Evolutionary conservation across 176 grass and related monocot species (phyloP).

Genomic region (Zoysia pacifica): DNA sequence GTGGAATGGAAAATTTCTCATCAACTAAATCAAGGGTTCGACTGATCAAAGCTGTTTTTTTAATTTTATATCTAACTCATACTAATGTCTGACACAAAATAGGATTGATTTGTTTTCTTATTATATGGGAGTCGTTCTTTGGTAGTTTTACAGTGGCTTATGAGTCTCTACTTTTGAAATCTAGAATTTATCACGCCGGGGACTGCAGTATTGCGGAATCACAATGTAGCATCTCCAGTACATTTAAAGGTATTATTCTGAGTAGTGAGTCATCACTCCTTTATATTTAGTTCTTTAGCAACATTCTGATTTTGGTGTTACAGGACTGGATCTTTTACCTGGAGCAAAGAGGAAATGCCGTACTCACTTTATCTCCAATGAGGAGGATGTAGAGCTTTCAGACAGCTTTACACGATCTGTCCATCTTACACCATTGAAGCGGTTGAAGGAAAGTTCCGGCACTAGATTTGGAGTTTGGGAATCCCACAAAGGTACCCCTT

Average conservation of each 20-base stretch:
- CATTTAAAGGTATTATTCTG: slow-evolving; percentile 67
- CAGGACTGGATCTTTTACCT: slow-evolving; percentile 80
- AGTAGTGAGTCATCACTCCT: neutral
- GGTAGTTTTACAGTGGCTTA: slow-evolving; percentile 13
- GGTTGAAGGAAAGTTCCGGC: slow-evolving; percentile 48
- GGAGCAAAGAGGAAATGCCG: slow-evolving; percentile 87
- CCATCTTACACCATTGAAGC: slow-evolving; percentile 55
- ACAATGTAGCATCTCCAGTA: slow-evolving; percentile 75
- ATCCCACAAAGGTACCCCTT: slow-evolving; percentile 36
- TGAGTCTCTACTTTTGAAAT: slow-evolving; percentile 37
- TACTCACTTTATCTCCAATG: slow-evolving; percentile 44
- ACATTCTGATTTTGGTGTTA: slow-evolving; percentile 33
- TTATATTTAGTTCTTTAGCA: neutral
- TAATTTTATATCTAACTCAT: neutral
- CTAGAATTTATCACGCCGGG: slow-evolving; percentile 54
- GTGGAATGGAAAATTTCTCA: neutral
- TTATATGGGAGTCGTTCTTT: neutral
- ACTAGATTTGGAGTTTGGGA: slow-evolving; percentile 39
- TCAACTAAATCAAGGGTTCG: neutral
- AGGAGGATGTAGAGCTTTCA: slow-evolving; percentile 53
- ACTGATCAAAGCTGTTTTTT: neutral
- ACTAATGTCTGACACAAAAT: neutral
- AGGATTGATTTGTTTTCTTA: too few relatives aligned
- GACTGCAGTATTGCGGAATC: slow-evolving; percentile 56
- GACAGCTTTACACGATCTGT: slow-evolving; percentile 49